These are phyloP conservation scores for Neodidymelliopsis sp. DNA, from an alignment of 2,329 filamentous ascomycete species.

Conservation along the genomic window DNA sequence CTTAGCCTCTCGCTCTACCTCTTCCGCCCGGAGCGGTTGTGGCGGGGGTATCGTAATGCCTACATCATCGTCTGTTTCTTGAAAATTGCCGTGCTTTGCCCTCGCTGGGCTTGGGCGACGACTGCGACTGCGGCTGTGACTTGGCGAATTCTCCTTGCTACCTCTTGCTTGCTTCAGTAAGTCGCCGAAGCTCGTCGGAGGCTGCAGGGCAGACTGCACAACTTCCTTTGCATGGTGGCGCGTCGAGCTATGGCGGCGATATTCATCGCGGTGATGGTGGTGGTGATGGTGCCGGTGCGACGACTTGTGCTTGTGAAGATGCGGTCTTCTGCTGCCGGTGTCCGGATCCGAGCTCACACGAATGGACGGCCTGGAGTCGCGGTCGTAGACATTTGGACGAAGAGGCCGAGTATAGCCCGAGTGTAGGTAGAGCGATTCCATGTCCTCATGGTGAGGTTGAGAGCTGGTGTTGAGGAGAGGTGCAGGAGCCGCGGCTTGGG, in stretches of 20 bases:
- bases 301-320: constrained; percentile 33
- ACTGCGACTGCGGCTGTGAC: constrained; percentile 41
- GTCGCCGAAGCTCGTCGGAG: constrained; percentile 55
- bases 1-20: constrained; percentile 49
- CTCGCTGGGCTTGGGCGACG: constrained; percentile 11
- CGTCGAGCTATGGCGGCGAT: constrained; percentile 38
- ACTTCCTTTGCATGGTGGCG: constrained; percentile 51
- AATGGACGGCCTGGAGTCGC: constrained; percentile 24
- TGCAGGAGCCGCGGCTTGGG: constrained; percentile 12
- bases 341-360: constrained; percentile 39
- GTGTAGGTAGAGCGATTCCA: constrained; percentile 34
- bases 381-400: constrained; percentile 36
- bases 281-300: constrained; percentile 37
- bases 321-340: constrained; percentile 13
- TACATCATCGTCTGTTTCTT: constrained; percentile 2
- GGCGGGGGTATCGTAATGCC: constrained; percentile 26
- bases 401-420: constrained; percentile 25
- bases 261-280: constrained; percentile 38
- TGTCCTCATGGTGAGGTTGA: constrained; percentile 30
- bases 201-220: constrained; percentile 54
- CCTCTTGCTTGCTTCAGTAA: constrained; percentile 49
- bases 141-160: constrained; percentile 40
- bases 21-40: constrained; percentile 47
- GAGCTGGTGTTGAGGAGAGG: constrained; percentile 4
- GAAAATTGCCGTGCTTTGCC: constrained; percentile 5